Base-by-base conservation (phyloP, 768 basidiomycete species). In the Lentinula edodes region DNA sequence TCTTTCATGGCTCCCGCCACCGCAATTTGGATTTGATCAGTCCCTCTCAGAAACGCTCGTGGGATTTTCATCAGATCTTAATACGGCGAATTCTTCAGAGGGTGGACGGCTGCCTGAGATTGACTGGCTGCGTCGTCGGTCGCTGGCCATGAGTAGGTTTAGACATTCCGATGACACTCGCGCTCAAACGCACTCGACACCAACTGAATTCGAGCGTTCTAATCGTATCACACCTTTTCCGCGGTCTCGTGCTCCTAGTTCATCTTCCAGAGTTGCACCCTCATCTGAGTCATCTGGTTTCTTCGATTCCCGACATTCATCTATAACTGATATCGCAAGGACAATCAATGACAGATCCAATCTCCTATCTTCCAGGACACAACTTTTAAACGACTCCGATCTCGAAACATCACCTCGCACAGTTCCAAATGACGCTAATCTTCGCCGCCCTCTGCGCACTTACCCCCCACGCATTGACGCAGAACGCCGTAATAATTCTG, bases 321-420 rank as follows among this genome's bases (percentile, higher is more conserved):
- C 51, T 8, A 63, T 69, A 45, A 64, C 68, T 28, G 68, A 67
- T 36, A 45, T 69, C 43, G 66, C 68, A 8, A 61, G 65, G 36
- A 69, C 65, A 12, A 66, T 69, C 34, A 65, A 35, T 46, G 62
- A 52, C 12, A 32, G 63, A 43, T 48, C 28, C 28, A 28, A 28
- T 28, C 28, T 28, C 28, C 3, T 3, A 28, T 28, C 28, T 28
- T 28, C 28, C 28, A 28, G 28, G 28, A 3, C 46, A 48, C 39
- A 56, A 38, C 13, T 23, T 16, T 43, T 20, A 6, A 28, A 13
- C 15, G 23, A 23, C 12, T 2, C 41, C 39, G 55, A 15, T 13
- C 23, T 28, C 23, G 38, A 28, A 23, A 16, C 9, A 28, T 2
- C 10, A 6, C 23, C 39, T 5, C 41, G 41, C 39, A 12, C 12